Evolutionary conservation across 306 rosid species (phyloP).

Genomic region (Quillaja saponaria): DNA sequence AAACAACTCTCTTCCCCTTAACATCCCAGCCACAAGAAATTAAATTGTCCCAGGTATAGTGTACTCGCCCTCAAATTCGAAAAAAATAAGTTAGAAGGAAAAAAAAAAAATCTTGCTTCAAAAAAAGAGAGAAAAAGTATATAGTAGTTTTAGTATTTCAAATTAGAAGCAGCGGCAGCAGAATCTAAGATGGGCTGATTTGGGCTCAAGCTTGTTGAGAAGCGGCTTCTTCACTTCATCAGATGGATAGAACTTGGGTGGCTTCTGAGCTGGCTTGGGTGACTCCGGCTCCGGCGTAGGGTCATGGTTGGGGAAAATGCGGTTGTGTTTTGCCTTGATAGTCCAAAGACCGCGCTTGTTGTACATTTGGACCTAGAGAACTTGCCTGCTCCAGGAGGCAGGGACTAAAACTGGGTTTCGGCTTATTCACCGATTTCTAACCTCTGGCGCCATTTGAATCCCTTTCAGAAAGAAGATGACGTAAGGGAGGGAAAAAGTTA

Average conservation of each 20-base stretch:
- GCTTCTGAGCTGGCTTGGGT: constrained; percentile 20
- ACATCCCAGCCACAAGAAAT: constrained; percentile 42
- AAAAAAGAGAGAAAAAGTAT: too few species aligned
- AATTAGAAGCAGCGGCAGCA: not conserved
- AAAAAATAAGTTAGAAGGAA: not conserved
- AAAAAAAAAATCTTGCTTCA: too few species aligned
- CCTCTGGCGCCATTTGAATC: constrained; percentile 40
- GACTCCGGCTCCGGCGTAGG: constrained; percentile 34
- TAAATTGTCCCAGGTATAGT: constrained; percentile 42
- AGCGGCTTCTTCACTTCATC: constrained; percentile 42
- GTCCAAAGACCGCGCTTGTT: constrained; percentile 48
- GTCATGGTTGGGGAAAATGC: constrained; percentile 43
- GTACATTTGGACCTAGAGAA: constrained; percentile 46
- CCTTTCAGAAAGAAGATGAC: too few species aligned
- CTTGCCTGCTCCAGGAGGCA: constrained; percentile 30
- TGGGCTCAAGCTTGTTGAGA: constrained; percentile 36
- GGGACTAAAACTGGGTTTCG: constrained; percentile 43
- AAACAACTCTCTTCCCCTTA: constrained; percentile 48
- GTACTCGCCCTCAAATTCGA: constrained; percentile 26
- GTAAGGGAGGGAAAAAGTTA: too few species aligned
- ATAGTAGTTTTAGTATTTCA: too few species aligned
- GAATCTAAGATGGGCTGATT: constrained; percentile 43
- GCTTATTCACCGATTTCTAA: constrained; percentile 22
- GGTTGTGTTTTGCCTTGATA: constrained; percentile 41
- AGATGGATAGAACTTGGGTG: constrained; percentile 44